phyloP scores from a whole-genome alignment of 441 rosid genomes.

The Adansonia madagascariensis region DNA sequence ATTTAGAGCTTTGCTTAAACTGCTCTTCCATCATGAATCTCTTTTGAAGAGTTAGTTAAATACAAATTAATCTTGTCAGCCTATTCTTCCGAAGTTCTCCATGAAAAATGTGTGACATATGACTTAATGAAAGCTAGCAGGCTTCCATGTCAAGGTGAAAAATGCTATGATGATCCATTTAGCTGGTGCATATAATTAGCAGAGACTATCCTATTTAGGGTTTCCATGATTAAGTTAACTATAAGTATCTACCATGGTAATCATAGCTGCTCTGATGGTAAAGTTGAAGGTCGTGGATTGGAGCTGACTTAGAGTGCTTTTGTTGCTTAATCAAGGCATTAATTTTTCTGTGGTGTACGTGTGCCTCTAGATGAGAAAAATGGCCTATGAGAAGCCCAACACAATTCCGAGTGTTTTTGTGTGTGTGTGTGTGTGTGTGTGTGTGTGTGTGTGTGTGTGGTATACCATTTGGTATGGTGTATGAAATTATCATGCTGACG shows the following conservation, averaged over 20 bases:
- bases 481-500: background rate
- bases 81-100: background rate
- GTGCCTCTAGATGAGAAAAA: background rate
- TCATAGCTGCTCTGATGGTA: constrained; percentile 18
- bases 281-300: background rate
- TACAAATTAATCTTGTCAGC: constrained; percentile 9
- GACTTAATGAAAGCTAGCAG: background rate
- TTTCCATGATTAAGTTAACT: background rate
- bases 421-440: too few species aligned
- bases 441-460: too few species aligned
- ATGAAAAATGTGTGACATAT: background rate
- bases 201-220: background rate
- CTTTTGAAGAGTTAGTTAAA: constrained; percentile 10
- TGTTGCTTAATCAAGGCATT: constrained; percentile 1
- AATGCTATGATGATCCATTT: background rate
- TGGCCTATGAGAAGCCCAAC: background rate
- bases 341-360: background rate
- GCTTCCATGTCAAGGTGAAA: background rate
- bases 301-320: background rate
- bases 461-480: background rate
- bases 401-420: background rate
- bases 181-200: background rate
- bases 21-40: background rate
- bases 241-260: background rate
- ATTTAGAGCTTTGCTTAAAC: background rate